Evolutionary conservation across 352 stramenopile genomes (phyloP).

Genomic region (Globisporangium perplexum): DNA sequence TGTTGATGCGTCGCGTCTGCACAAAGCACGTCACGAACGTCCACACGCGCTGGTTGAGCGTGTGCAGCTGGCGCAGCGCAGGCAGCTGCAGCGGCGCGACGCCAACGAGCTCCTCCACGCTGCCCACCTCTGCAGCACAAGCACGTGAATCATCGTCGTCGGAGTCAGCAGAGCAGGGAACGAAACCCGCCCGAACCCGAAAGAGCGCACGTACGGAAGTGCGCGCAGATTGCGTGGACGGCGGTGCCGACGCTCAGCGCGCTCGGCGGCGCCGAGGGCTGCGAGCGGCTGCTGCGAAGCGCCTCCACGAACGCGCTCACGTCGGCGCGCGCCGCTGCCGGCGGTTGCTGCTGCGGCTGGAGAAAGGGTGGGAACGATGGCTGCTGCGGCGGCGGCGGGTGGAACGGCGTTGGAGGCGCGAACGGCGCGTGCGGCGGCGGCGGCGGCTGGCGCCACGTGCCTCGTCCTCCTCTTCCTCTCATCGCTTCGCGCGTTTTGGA

Average conservation of each 20-base stretch:
- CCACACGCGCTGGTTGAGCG: constrained; percentile 71
- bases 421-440: constrained; percentile 1
- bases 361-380: background rate
- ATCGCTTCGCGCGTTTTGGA: background rate
- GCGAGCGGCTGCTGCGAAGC: constrained; percentile 47
- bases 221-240: constrained; percentile 47
- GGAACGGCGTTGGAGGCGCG: background rate
- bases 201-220: constrained; percentile 46
- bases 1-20: constrained; percentile 66
- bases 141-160: background rate
- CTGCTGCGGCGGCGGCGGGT: background rate
- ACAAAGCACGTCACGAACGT: constrained; percentile 76
- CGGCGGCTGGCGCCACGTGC: background rate
- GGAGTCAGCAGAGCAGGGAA: background rate
- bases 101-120: constrained; percentile 54
- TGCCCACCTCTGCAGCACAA: constrained; percentile 25
- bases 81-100: constrained; percentile 35
- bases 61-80: constrained; percentile 47
- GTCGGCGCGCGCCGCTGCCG: constrained; percentile 30
- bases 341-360: background rate
- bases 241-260: constrained; percentile 42
- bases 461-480: background rate
- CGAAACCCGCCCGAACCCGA: background rate
- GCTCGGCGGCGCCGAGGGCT: constrained; percentile 38
- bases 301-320: constrained; percentile 55